Evolutionary conservation across 225 moss, liverwort and hornwort genomes (phyloP).

Genomic region (Lunularia cruciata): DNA sequence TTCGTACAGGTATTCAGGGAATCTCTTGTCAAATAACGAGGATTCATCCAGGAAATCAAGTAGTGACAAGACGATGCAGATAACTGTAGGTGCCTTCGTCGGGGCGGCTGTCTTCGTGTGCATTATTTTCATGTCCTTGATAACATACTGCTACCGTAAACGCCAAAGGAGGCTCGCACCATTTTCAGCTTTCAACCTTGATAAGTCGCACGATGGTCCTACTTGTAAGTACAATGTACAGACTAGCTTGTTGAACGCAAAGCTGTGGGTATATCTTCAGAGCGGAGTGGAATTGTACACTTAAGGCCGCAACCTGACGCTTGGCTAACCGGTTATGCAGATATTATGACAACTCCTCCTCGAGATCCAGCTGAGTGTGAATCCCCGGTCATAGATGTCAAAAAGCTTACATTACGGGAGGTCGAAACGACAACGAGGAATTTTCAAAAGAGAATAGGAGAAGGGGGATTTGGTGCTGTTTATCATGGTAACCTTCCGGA

Average conservation of each 20-base stretch:
- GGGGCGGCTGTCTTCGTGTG: not conserved
- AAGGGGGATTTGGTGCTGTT: conserved; percentile 52
- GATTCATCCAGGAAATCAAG: not conserved
- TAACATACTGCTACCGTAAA: conserved; percentile 6
- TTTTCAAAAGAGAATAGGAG: conserved; percentile 39
- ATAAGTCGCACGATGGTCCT: conserved; percentile 13
- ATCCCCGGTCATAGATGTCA: not conserved
- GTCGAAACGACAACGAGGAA: conserved; percentile 31
- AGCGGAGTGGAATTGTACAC: too few species aligned
- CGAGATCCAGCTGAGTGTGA: not conserved
- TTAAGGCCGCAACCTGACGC: too few species aligned
- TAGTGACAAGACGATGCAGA: not conserved
- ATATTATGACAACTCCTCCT: not conserved
- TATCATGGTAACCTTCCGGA: conserved; percentile 47
- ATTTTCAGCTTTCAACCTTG: conserved; percentile 13
- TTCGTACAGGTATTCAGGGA: not conserved
- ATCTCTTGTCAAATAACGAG: not conserved
- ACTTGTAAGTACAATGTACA: conserved; percentile 7
- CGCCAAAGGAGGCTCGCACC: not conserved
- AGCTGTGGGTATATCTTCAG: not conserved
- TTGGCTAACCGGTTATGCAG: not conserved
- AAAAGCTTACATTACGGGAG: conserved; percentile 23
- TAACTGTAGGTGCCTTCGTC: not conserved
- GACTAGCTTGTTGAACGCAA: not conserved
- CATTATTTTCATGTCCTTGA: not conserved